Base-by-base conservation (phyloP, 2,329 filamentous ascomycete genomes). In the Herpotrichia juniperi region DNA sequence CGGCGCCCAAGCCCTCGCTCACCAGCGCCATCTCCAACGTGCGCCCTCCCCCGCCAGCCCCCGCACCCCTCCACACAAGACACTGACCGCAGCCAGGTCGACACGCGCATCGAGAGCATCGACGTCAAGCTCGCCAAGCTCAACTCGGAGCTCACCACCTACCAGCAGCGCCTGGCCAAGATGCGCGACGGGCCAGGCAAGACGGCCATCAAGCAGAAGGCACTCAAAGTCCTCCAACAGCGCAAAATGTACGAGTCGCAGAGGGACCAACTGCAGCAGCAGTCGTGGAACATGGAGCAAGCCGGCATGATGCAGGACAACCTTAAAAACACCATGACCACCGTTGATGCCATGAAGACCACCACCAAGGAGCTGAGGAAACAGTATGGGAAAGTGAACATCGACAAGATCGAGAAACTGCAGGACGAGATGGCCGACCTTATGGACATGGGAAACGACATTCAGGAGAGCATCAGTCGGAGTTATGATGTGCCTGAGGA, bases 211-310 rank as follows among this genome's bases (percentile, higher is more conserved):
- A 96, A 94, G 73, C 88, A 96, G 69, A 97, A 97, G 71, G 93
- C 93, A 2, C 87, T 96, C 66, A 96, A 96, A 68, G 87, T 97
- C 10, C 87, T 97, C 2, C 91, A 96, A 78, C 89, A 92, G 53
- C 89, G 93, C 63, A 96, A 96, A 73, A 88, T 93, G 76, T 96
- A 96, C 85, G 94, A 99, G 77, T 83, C 85, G 3, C 92, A 97
- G 76, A 91, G 93, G 60, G 92, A 97, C 68, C 93, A 97, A 77
- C 86, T 97, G 48, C 90, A 96, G 77, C 84, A 88, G 60, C 94
- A 99, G 78, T 91, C 91, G 19, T 97, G 93, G 93, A 97, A 97
- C 78, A 97, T 99, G 93, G 93, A 97, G 78, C 93, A 97, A 77
- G 93, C 93, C 2, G 89, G 90, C 72, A 96, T 93, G 83, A 97